Evolutionary conservation across 2,329 filamentous ascomycete species (phyloP), one percentile per base, ranked within the genome.

Genomic region (Alternaria consortialis): DNA sequence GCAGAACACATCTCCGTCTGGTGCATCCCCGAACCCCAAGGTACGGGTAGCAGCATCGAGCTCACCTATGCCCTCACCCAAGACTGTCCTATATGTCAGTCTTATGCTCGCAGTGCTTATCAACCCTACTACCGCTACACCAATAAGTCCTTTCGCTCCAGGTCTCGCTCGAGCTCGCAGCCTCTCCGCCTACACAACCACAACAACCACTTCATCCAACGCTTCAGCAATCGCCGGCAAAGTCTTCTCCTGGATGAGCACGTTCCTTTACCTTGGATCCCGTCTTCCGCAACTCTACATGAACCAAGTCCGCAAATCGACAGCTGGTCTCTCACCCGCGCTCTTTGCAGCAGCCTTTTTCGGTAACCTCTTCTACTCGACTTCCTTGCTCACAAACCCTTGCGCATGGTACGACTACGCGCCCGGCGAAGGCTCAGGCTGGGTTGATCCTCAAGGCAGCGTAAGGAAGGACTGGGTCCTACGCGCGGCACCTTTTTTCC

Each of bases 311-410:
- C 86, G 88, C 50, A 85, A 86, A 70, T 89, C 87, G 43, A 90
- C 88, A 11, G 82, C 87, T 1, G 88, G 88, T 4, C 84, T 91
- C 8, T 87, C 84, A 0, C 87, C 88, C 0, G 78, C 86, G 0
- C 83, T 91, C 50, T 91, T 91, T 78, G 80, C 85, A 39, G 88
- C 88, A 5, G 88, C 88, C 3, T 91, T 91, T 73, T 85, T 85
- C 69, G 88, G 88, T 3, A 91, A 91, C 70, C 78, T 89, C 42
- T 90, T 90, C 80, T 91, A 91, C 79, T 88, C 86, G 9, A 76
- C 80, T 29, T 89, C 87, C 0, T 78, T 91, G 4, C 75, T 88
- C 34, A 84, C 87, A 2, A 90, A 90, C 70, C 88, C 88, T 2
- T 85, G 85, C 63, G 88, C 85, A 7, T 90, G 88, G 88, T 75